phyloP scores from a whole-genome alignment of 768 basidiomycete species.

The Macrolepiota fuliginosa region DNA sequence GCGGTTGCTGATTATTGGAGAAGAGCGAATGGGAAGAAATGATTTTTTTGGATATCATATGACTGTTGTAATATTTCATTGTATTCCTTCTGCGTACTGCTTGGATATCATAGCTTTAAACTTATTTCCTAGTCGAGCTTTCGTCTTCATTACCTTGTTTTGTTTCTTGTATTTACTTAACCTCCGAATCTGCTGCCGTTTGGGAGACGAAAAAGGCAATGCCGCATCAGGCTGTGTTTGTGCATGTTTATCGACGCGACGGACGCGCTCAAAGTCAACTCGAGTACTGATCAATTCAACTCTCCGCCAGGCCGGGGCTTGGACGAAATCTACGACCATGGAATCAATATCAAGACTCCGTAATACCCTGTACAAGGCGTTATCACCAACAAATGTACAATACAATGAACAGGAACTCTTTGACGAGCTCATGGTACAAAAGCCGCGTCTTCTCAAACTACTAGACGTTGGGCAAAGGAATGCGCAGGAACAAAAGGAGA shows the following conservation, averaged over 20 bases:
- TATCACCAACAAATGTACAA: constrained; percentile 40
- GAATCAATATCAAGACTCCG: constrained; percentile 58
- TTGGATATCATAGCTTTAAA: not conserved
- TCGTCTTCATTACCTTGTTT: not conserved
- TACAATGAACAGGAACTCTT: constrained; percentile 73
- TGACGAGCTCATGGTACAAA: constrained; percentile 68
- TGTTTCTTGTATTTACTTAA: not conserved
- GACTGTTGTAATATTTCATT: not conserved
- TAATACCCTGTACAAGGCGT: constrained; percentile 45
- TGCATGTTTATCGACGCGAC: constrained; percentile 5
- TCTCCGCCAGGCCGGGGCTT: constrained; percentile 2
- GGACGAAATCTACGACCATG: constrained; percentile 34
- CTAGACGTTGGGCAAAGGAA: constrained; percentile 65
- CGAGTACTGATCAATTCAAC: not conserved
- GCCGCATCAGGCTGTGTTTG: not conserved
- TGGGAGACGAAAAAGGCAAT: not conserved
- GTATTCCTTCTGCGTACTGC: not conserved
- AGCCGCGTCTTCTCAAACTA: constrained; percentile 57
- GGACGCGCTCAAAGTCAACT: constrained; percentile 9
- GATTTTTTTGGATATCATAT: not conserved
- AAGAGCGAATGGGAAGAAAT: not conserved
- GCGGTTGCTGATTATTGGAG: constrained; percentile 41
- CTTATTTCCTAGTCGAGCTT: no score
- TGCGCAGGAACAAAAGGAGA: constrained; percentile 63
- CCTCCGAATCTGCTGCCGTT: not conserved